Evolutionary conservation across 495 filamentous ascomycete genomes (phyloP), one percentile per base, ranked within the genome.

Genomic region (Trypethelium eluteriae): DNA sequence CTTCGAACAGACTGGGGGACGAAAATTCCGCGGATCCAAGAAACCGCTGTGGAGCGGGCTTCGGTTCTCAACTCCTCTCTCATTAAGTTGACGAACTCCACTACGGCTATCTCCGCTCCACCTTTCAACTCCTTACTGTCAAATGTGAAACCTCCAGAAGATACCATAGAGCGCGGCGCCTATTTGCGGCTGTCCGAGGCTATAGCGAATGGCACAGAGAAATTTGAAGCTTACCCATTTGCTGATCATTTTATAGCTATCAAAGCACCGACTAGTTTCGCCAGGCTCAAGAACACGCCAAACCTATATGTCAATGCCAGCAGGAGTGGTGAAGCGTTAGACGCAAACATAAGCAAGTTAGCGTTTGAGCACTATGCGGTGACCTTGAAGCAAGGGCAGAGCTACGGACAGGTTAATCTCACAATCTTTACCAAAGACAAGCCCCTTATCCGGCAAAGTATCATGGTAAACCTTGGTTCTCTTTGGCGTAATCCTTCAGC

Each of bases 211-310:
- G 62, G 41, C 38, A 41, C 62, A 47, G 62, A 63, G 41, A 47
- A 63, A 14, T 63, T 63, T n/a, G 41, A 63, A 41, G 62, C 62
- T 34, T 47, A 32, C 62, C 38, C 41, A 25, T 41, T 63, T 34
- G 62, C 38, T 5, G 62, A 63, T 47, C 62, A 63, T 32, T 47
- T 41, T n/a, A n/a, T 63, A 18, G 62, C 62, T 11, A 41, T 63
- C 38, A 63, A 41, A 47, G 38, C 62, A 63, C 62, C 62, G 38
- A 63, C 38, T 7, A 38, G 41, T 10, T 63, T 63, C 34, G 34
- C 62, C 4, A 63, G 62, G 62, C 62, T 63, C 38, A 63, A 63
- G 38, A 25, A 63, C 38, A n/a, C 38, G 38, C 62, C 62, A 41
- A 10, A 25, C 41, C 11, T 63, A 6, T 41, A 39, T 41, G 62